Evolutionary conservation across 768 basidiomycete genomes (phyloP), one percentile per base, ranked within the genome.

Genomic region (Rhizopogon vesiculosus): DNA sequence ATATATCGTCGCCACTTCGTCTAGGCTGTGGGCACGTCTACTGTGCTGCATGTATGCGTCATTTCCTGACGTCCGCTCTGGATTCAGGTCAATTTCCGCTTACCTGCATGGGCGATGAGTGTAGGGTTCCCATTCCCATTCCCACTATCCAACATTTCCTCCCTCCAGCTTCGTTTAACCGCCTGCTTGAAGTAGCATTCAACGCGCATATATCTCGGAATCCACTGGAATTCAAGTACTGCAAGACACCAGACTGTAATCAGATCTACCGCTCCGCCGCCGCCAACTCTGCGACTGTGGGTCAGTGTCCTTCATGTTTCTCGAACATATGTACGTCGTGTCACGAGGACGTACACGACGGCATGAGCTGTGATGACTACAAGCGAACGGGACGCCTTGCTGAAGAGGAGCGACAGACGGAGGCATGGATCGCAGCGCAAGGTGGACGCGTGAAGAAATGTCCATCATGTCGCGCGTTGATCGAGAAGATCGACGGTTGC

Each of bases 181-280:
- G 75, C 0, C 56, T 91, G 31, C 70, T 81, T 3, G 72, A 80
- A 38, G 78, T 84, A 0, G 80, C 87, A 0, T 85, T 85, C 61
- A 70, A 79, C 0, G 68, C 77, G 0, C 74, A 90, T 63, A 72
- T 91, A 15, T 79, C 81, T 51, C 72, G 78, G 9, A 78, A 78
- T 42, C 77, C 86, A 0, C 69, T 74, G 13, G 83, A 89, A 53
- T 85, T 86, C 62, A 78, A 80, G 57, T 87, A 81, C 62, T 93
- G 90, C 68, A 90, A 87, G 1, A 86, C 89, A 0, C 85, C 91
- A 0, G 87, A 91, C 64, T 93, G 90, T 57, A 73, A 73, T 0
- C 86, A 89, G 65, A 75, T 90, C 3, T 92, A 92, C 66, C 83
- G 87, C 15, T 65, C 75, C 3, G 76, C 74, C 0, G 62, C 61